phyloP scores from a whole-genome alignment of 306 rosid genomes.

The Cucurbita argyrosperma region DNA sequence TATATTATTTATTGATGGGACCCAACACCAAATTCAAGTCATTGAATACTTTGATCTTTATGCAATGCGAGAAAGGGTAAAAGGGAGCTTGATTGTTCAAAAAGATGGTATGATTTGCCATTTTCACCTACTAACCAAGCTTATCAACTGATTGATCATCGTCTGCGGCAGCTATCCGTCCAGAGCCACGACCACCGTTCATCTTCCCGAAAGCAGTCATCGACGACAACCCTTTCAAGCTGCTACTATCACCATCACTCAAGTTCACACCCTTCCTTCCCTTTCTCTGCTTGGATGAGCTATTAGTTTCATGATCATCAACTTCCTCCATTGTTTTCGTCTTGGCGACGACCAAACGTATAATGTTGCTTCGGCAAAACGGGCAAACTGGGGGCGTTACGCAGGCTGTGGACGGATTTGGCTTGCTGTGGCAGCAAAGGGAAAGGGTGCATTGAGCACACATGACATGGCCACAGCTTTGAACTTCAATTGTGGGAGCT shows the following conservation, averaged over 20 bases:
- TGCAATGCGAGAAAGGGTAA: background rate
- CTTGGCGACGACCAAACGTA: slow-evolving; percentile 34
- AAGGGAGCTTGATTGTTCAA: slow-evolving; percentile 15
- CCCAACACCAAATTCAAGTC: slow-evolving; percentile 7
- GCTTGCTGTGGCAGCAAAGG: slow-evolving; percentile 87
- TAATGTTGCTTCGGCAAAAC: slow-evolving; percentile 77
- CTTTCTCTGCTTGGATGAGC: slow-evolving; percentile 43
- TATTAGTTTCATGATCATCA: slow-evolving; percentile 30
- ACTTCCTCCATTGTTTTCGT: slow-evolving; percentile 32
- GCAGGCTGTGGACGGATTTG: slow-evolving; percentile 55
- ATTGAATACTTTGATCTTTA: slow-evolving; percentile 14
- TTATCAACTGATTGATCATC: slow-evolving; percentile 49
- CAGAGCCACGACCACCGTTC: slow-evolving; percentile 45
- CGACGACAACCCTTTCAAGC: slow-evolving; percentile 60
- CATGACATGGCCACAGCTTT: slow-evolving; percentile 86
- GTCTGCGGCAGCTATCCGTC: slow-evolving; percentile 50
- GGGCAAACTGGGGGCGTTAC: slow-evolving; percentile 78
- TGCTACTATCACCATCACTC: slow-evolving; percentile 68
- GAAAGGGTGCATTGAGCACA: slow-evolving; percentile 91
- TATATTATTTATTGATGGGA: slow-evolving; percentile 18
- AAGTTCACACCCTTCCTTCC: slow-evolving; percentile 44
- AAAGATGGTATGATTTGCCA: slow-evolving; percentile 2
- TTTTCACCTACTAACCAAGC: slow-evolving; percentile 12
- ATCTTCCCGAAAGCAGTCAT: slow-evolving; percentile 61
- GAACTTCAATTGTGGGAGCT: slow-evolving; percentile 71